phyloP scores from a whole-genome alignment of 1,284 basidiomycete species.

The Flammula alnicola region DNA sequence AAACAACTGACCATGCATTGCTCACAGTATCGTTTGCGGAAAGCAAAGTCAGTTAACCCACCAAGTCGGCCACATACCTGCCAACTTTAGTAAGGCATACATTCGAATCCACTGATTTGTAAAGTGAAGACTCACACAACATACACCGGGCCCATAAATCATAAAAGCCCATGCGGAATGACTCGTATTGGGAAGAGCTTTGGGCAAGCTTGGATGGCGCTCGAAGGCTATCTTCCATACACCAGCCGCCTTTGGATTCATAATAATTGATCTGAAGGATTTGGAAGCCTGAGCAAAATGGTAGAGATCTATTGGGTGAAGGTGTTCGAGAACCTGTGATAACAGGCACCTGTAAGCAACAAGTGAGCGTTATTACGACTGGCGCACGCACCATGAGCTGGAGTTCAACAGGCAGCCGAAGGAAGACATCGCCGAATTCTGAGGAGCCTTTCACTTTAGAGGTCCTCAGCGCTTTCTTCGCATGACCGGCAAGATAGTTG shows the following conservation, averaged over 20 bases:
- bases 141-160: slow-evolving; percentile 26
- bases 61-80: slow-evolving; percentile 28
- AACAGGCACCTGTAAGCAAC: background rate
- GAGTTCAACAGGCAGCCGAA: slow-evolving; percentile 22
- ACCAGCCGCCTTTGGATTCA: slow-evolving; percentile 20
- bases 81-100: background rate
- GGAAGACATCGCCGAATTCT: slow-evolving; percentile 12
- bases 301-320: slow-evolving; percentile 29
- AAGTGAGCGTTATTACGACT: too few relatives aligned
- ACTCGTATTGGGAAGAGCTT: slow-evolving; percentile 11
- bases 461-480: slow-evolving; percentile 19
- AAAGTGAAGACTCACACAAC: slow-evolving; percentile 17
- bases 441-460: slow-evolving; percentile 3
- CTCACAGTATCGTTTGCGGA: slow-evolving; percentile 26
- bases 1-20: slow-evolving; percentile 25
- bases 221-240: slow-evolving; percentile 26
- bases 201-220: slow-evolving; percentile 19
- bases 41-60: slow-evolving; percentile 27
- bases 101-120: background rate
- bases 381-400: slow-evolving; percentile 15
- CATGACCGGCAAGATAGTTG: slow-evolving; percentile 23
- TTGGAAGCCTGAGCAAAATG: slow-evolving; percentile 24
- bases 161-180: slow-evolving; percentile 23
- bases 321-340: slow-evolving; percentile 24
- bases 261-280: slow-evolving; percentile 17